These are phyloP conservation scores for Colletotrichum graminicola DNA, from an alignment of 2,329 filamentous ascomycete species.

Conservation along the genomic window DNA sequence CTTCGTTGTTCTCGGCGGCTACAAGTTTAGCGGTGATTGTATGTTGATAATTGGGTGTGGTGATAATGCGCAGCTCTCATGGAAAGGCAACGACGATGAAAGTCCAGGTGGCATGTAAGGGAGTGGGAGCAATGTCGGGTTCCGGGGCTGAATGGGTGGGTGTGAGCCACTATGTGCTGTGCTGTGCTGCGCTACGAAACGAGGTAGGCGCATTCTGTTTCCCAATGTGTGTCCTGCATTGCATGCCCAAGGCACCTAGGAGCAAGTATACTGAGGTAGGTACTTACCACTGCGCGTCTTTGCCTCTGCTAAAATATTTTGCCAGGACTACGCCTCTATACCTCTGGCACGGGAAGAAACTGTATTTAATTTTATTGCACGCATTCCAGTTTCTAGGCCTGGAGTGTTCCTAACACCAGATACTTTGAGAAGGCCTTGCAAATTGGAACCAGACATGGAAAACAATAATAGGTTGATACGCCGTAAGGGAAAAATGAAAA, in stretches of 20 bases:
- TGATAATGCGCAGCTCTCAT: not conserved
- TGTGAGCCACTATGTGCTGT: not conserved
- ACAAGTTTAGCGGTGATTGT: not conserved
- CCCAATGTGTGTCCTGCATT: not conserved
- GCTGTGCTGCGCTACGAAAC: not conserved
- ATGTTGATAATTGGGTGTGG: not conserved
- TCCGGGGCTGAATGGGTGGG: not conserved
- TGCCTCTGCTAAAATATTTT: not conserved
- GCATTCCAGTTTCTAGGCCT: not conserved
- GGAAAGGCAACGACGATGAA: not conserved
- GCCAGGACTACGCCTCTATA: not conserved
- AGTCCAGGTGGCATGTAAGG: conserved; percentile 33
- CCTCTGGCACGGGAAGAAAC: not conserved
- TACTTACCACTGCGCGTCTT: not conserved
- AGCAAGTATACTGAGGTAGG: too few relatives aligned
- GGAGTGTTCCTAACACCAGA: not conserved
- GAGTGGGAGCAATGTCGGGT: conserved; percentile 27
- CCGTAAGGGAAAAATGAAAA: not conserved
- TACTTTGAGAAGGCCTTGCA: not conserved
- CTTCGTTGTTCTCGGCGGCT: not conserved
- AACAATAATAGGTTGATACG: not conserved
- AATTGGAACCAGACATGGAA: not conserved
- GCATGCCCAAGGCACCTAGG: not conserved
- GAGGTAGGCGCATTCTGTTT: not conserved
- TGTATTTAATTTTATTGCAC: not conserved